A percentile compares a stretch with the other conserved stretches of the same genome.
Conservation (phyloP, 1,284 basidiomycete genomes). For the Singerocomus inundabilis region DNA sequence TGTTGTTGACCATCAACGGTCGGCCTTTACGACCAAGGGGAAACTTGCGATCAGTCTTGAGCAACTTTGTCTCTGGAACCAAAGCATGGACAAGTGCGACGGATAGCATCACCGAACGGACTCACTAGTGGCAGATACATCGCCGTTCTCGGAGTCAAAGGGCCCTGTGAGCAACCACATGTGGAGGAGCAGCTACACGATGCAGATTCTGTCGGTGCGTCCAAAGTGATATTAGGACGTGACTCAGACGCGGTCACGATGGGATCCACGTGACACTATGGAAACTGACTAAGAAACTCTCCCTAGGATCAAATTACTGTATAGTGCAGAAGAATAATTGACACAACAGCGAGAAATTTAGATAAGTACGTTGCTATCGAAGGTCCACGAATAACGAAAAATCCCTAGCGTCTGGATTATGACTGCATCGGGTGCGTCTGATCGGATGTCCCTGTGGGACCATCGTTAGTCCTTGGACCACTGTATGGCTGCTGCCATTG, state of each 20-base stretch:
- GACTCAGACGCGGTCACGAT: constrained; percentile 3
- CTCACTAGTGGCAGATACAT: constrained; percentile 24
- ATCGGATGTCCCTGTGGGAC: constrained; percentile 23
- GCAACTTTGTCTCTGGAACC: constrained; percentile 53
- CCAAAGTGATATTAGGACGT: no score
- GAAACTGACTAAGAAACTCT: neutral
- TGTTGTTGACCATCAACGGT: constrained; percentile 51
- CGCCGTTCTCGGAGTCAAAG: constrained; percentile 25
- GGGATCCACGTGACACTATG: constrained; percentile 11
- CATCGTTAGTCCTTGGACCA: constrained; percentile 25
- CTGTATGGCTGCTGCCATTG: constrained; percentile 44
- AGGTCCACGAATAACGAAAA: constrained; percentile 11
- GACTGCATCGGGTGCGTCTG: constrained; percentile 15
- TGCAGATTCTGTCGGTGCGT: no score
- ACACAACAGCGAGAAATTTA: constrained; percentile 13
- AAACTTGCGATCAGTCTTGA: constrained; percentile 56
- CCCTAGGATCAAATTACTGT: no score
- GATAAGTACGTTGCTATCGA: constrained; percentile 10
- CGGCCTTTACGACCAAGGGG: constrained; percentile 53
- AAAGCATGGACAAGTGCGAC: neutral
- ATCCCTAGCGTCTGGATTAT: constrained; percentile 6
- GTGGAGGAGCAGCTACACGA: neutral
- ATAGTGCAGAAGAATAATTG: constrained; percentile 21
- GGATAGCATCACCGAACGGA: neutral
- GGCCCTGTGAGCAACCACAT: constrained; percentile 34